A percentile compares a stretch with the other conserved stretches of the same genome.
These are phyloP conservation scores for Beauveria pseudobassiana DNA, from an alignment of 2,329 filamentous ascomycete species.

Conservation along the genomic window DNA sequence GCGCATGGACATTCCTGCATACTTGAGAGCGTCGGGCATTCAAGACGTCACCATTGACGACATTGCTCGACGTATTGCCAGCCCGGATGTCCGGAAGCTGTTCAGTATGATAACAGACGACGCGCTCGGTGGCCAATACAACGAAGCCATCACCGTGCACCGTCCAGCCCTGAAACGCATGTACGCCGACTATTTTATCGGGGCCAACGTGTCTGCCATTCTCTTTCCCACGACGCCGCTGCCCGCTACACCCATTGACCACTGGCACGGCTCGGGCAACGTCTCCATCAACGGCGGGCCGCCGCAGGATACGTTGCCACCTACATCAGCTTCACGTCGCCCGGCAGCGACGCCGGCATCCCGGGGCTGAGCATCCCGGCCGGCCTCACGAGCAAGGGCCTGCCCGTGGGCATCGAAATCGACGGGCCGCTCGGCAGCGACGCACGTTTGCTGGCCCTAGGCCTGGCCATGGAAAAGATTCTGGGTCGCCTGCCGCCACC, in stretches of 20 bases:
- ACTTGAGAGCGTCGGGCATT: constrained; percentile 9
- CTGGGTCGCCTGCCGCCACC: constrained; percentile 13
- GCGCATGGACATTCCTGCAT: constrained; percentile 10
- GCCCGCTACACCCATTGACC: constrained; percentile 14
- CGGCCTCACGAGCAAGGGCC: constrained; percentile 6
- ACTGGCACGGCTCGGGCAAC: constrained; percentile 12
- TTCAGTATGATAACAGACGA: constrained; percentile 8
- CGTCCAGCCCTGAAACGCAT: constrained; percentile 15
- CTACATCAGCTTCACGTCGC: constrained; percentile 12
- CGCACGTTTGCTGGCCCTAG: constrained; percentile 10
- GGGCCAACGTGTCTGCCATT: constrained; percentile 11
- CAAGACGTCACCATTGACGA: constrained; percentile 2
- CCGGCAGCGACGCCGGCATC: constrained; percentile 15
- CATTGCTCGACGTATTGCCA: constrained; percentile 11
- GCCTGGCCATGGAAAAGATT: constrained; percentile 13
- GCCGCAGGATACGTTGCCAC: constrained; percentile 8
- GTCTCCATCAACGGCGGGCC: constrained; percentile 15
- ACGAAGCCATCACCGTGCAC: constrained; percentile 11
- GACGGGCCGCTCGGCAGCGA: constrained; percentile 15
- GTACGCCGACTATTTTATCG: constrained; percentile 12
- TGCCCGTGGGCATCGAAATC: constrained; percentile 15
- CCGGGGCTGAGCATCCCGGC: constrained; percentile 14
- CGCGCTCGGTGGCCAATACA: constrained; percentile 1
- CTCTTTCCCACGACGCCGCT: constrained; percentile 15
- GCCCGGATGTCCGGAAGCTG: constrained; percentile 9